Percentiles rank a stretch among this genome's conserved stretches.
These are phyloP conservation scores for Tylopilus vinaceipallidus DNA, from an alignment of 768 basidiomycete species.

Conservation along the genomic window DNA sequence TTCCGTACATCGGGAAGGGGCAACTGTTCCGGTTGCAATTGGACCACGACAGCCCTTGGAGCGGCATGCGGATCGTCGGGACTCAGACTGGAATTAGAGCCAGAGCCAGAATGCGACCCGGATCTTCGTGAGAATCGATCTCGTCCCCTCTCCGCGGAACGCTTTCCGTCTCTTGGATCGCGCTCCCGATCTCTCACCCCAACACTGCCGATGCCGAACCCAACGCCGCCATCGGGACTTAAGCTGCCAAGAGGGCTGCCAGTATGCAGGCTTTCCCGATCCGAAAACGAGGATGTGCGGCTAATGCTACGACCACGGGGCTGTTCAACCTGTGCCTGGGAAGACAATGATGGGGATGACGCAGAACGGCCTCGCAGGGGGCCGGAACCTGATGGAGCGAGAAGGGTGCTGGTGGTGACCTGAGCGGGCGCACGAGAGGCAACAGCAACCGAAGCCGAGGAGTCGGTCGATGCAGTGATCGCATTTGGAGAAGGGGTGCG, in stretches of 20 bases:
- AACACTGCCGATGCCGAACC: constrained; percentile 31
- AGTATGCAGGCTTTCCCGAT: constrained; percentile 40
- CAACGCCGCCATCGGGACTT: constrained; percentile 37
- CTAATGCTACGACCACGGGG: constrained; percentile 54
- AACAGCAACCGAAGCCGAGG: constrained; percentile 4
- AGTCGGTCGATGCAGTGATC: constrained; percentile 13
- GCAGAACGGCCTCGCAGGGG: constrained; percentile 27
- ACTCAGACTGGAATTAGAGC: constrained; percentile 36
- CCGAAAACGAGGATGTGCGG: constrained; percentile 55
- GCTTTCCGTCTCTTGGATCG: constrained; percentile 25
- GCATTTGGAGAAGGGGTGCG: constrained; percentile 45
- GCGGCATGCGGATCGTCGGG: constrained; percentile 23
- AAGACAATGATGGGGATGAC: constrained; percentile 35
- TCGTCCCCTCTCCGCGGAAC: constrained; percentile 27
- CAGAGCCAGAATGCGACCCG: constrained; percentile 30
- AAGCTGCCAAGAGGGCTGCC: constrained; percentile 38
- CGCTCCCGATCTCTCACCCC: constrained; percentile 36
- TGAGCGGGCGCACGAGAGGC: constrained; percentile 15
- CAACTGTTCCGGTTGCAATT: constrained; percentile 5
- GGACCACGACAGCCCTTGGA: constrained; percentile 1
- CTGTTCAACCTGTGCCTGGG: constrained; percentile 31
- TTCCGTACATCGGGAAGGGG: constrained; percentile 14
- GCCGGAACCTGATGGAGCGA: constrained; percentile 25
- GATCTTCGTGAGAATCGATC: constrained; percentile 28
- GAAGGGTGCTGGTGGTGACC: constrained; percentile 21